These are phyloP conservation scores for Euphrasia confusa DNA, from an alignment of 257 asterid species.

Conservation along the genomic window DNA sequence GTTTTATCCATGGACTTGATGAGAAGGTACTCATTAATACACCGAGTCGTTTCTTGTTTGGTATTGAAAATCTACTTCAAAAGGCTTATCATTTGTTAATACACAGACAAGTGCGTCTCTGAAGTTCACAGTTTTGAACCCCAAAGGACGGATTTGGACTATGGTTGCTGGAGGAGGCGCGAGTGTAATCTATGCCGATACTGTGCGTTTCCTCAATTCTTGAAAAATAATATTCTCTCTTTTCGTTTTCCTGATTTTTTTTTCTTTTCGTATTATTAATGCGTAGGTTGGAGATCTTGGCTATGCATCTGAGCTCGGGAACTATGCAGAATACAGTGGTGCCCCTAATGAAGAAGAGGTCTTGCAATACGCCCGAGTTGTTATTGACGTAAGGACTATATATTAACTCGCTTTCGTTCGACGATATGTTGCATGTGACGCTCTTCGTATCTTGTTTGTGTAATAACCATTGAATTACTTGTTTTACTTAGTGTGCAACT, in stretches of 20 bases:
- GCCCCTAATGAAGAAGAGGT: slow-evolving; percentile 98
- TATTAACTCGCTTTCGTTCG: not conserved
- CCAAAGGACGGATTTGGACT: slow-evolving; percentile 93
- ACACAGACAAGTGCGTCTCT: slow-evolving; percentile 95
- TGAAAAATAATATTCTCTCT: not conserved
- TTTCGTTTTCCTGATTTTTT: slow-evolving; percentile 2
- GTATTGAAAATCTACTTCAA: no score
- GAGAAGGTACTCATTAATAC: slow-evolving; percentile 56
- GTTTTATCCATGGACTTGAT: slow-evolving; percentile 82
- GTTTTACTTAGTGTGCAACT: slow-evolving; percentile 76
- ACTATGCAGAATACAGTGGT: slow-evolving; percentile 94
- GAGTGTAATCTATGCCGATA: slow-evolving; percentile 93
- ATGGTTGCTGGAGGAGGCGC: slow-evolving; percentile 99
- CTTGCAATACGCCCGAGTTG: slow-evolving; percentile 93
- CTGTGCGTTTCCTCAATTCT: slow-evolving; percentile 38
- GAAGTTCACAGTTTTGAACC: slow-evolving; percentile 93
- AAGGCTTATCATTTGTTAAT: not conserved
- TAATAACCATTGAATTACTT: not conserved
- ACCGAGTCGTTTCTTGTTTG: not conserved
- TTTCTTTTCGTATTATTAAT: not conserved
- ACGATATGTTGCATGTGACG: not conserved
- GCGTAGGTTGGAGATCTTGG: slow-evolving; percentile 94
- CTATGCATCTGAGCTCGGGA: slow-evolving; percentile 89
- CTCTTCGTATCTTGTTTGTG: not conserved
- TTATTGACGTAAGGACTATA: slow-evolving; percentile 62